phyloP scores from a whole-genome alignment of 345 rosid genomes.

The Turnera subulata region DNA sequence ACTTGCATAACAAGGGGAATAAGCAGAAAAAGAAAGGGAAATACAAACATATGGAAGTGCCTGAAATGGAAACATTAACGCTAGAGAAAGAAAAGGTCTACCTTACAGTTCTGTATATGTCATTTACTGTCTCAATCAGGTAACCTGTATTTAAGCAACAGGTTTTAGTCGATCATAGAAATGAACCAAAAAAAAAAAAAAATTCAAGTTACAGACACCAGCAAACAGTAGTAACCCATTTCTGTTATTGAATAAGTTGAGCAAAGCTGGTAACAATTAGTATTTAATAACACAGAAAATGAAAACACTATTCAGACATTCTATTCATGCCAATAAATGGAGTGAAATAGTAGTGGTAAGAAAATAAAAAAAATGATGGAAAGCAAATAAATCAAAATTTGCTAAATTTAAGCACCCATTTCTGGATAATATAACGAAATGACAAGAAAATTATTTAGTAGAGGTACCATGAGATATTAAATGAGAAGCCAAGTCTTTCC shows the following conservation, averaged over 20 bases:
- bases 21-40: background rate
- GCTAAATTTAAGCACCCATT: background rate
- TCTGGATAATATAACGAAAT: background rate
- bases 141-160: constrained; percentile 32
- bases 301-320: too few relatives aligned
- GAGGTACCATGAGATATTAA: constrained; percentile 35
- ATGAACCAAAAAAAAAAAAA: too few relatives aligned
- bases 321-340: too few relatives aligned
- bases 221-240: background rate
- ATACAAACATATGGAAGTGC: background rate
- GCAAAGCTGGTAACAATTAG: too few relatives aligned
- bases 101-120: constrained; percentile 34
- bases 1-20: too few relatives aligned
- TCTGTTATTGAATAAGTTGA: background rate
- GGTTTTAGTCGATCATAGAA: too few relatives aligned
- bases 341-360: too few relatives aligned
- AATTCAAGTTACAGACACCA: background rate
- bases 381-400: too few relatives aligned
- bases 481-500: constrained; percentile 42
- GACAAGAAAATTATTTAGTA: background rate
- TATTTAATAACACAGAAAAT: too few relatives aligned
- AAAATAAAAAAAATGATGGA: too few relatives aligned
- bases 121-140: constrained; percentile 30
- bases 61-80: background rate
- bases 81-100: constrained; percentile 7